These are phyloP conservation scores for Dendrobium officinale DNA, from an alignment of 106 monocot genomes.

Conservation along the genomic window DNA sequence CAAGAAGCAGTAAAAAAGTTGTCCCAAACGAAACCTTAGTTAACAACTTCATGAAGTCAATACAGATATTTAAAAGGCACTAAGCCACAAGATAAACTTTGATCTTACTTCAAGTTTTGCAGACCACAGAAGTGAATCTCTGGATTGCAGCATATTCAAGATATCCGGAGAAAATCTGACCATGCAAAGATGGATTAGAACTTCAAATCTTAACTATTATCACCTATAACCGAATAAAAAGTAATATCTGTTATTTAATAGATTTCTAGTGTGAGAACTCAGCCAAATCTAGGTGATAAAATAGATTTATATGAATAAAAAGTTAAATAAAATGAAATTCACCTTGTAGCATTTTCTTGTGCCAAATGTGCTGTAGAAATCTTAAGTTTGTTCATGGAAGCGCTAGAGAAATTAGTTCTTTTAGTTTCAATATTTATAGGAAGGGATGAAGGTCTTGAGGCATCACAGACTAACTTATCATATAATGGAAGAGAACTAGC, in stretches of 20 bases:
- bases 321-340: neutral
- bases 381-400: slow-evolving; percentile 20
- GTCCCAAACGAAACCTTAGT: too few species aligned
- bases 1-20: too few species aligned
- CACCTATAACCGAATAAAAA: neutral
- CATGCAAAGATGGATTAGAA: slow-evolving; percentile 25
- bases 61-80: neutral
- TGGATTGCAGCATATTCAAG: slow-evolving; percentile 32
- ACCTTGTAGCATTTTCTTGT: slow-evolving; percentile 41
- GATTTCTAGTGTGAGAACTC: neutral
- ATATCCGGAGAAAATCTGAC: slow-evolving; percentile 40
- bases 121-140: slow-evolving; percentile 38
- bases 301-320: neutral
- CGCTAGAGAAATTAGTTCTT: slow-evolving; percentile 8
- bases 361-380: slow-evolving; percentile 11
- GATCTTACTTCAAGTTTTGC: slow-evolving; percentile 53
- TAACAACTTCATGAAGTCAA: neutral
- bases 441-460: slow-evolving; percentile 22
- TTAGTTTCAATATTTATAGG: slow-evolving; percentile 22
- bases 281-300: neutral
- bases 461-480: slow-evolving; percentile 29
- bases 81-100: neutral
- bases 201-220: neutral
- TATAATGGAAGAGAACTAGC: slow-evolving; percentile 60
- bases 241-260: neutral